These are phyloP conservation scores for Stagonosporopsis tanaceti DNA, from an alignment of 2,329 filamentous ascomycete genomes.

Conservation along the genomic window DNA sequence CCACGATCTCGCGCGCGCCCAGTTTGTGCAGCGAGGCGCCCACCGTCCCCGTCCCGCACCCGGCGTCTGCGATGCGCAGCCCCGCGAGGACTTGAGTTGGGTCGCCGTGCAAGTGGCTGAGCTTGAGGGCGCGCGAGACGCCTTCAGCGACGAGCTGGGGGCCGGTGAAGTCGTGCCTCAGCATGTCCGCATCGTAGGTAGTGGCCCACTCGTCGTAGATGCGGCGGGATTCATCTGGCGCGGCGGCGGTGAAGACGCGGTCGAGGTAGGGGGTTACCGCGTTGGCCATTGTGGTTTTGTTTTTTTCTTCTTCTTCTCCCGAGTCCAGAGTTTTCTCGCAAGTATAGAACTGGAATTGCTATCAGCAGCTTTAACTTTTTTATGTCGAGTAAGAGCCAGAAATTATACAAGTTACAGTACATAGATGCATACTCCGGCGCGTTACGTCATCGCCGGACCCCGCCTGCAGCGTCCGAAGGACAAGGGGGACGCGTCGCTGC, in stretches of 20 bases:
- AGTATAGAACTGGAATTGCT: neutral
- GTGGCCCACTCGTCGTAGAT: conserved; percentile 59
- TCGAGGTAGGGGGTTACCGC: conserved; percentile 36
- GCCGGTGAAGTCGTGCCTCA: conserved; percentile 52
- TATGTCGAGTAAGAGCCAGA: neutral
- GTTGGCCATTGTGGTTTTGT: neutral
- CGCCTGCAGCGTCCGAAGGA: neutral
- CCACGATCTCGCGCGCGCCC: conserved; percentile 59
- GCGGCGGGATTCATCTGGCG: conserved; percentile 48
- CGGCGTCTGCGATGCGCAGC: conserved; percentile 59
- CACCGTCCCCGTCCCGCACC: conserved; percentile 65
- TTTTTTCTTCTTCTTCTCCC: too few species aligned
- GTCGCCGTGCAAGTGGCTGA: conserved; percentile 24
- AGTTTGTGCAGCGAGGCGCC: conserved; percentile 57
- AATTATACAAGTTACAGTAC: too few species aligned
- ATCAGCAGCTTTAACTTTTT: neutral
- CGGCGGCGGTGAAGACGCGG: conserved; percentile 49
- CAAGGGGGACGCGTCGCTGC: neutral
- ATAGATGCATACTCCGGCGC: neutral
- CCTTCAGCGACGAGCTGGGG: conserved; percentile 49
- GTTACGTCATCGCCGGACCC: conserved; percentile 10
- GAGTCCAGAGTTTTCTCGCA: too few species aligned
- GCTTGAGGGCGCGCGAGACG: conserved; percentile 23
- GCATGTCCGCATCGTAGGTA: conserved; percentile 55
- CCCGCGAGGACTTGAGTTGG: conserved; percentile 24